Evolutionary conservation across 441 rosid genomes (phyloP).

Genomic region (Croton laevigatus): DNA sequence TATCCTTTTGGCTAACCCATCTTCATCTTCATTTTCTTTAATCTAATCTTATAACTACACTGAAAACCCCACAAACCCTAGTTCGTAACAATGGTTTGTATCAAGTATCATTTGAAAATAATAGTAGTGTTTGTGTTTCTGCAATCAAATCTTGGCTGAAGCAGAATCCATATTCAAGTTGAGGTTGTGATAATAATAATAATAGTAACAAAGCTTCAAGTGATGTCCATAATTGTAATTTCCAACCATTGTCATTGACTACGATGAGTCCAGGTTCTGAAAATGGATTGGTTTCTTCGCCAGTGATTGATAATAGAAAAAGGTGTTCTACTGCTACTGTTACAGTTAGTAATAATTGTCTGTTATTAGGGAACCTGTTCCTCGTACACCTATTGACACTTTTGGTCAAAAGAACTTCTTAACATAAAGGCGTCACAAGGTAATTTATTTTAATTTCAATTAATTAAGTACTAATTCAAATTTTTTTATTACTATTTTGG

Average conservation of each 20-base stretch:
- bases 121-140: slow-evolving; percentile 49
- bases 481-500: background rate
- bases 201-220: too few relatives aligned
- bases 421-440: slow-evolving; percentile 97
- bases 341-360: slow-evolving; percentile 27
- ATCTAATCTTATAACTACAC: slow-evolving; percentile 26
- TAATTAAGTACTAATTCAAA: background rate
- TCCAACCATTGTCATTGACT: slow-evolving; percentile 52
- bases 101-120: slow-evolving; percentile 39
- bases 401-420: slow-evolving; percentile 97
- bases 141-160: slow-evolving; percentile 67
- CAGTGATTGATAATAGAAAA: slow-evolving; percentile 37
- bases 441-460: slow-evolving; percentile 10
- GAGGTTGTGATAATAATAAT: background rate
- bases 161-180: slow-evolving; percentile 43
- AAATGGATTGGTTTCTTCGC: slow-evolving; percentile 20
- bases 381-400: slow-evolving; percentile 78
- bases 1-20: too few relatives aligned
- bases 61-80: slow-evolving; percentile 32
- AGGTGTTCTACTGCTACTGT: too few relatives aligned
- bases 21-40: too few relatives aligned
- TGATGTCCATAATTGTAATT: slow-evolving; percentile 12
- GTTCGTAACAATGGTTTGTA: slow-evolving; percentile 19
- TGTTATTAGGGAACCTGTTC: slow-evolving; percentile 36
- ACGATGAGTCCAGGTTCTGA: slow-evolving; percentile 49